phyloP scores from a whole-genome alignment of 805 yeast species.

The Pichia ethanolica region DNA sequence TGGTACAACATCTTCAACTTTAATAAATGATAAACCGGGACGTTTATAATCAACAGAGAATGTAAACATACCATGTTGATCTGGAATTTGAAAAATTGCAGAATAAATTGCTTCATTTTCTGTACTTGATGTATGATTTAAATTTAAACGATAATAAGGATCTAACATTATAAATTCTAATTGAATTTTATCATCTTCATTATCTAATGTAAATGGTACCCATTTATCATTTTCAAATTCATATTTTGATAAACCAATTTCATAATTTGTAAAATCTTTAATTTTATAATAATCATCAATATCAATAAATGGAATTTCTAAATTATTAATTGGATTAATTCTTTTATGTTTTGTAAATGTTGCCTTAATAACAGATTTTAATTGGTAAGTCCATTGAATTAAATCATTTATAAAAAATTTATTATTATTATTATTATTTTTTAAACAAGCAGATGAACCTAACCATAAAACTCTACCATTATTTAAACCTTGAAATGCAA shows the following conservation, averaged over 20 bases:
- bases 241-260: slow-evolving; percentile 41
- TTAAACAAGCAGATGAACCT: slow-evolving; percentile 58
- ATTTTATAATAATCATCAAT: slow-evolving; percentile 56
- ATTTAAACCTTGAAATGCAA: slow-evolving; percentile 69
- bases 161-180: slow-evolving; percentile 85
- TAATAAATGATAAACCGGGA: slow-evolving; percentile 62
- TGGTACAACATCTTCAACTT: slow-evolving; percentile 63
- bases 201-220: slow-evolving; percentile 45
- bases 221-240: slow-evolving; percentile 43
- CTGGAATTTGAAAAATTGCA: slow-evolving; percentile 69
- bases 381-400: slow-evolving; percentile 68
- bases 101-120: slow-evolving; percentile 42
- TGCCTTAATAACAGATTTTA: slow-evolving; percentile 54
- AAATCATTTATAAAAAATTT: slow-evolving; percentile 35
- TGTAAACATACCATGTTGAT: slow-evolving; percentile 95
- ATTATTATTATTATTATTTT: slow-evolving; percentile 29
- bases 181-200: slow-evolving; percentile 40
- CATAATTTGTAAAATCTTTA: slow-evolving; percentile 58
- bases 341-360: slow-evolving; percentile 49
- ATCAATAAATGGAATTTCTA: slow-evolving; percentile 16
- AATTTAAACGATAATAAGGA: slow-evolving; percentile 81
- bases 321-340: slow-evolving; percentile 9
- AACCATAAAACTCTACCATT: slow-evolving; percentile 78
- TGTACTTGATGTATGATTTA: slow-evolving; percentile 36
- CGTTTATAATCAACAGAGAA: slow-evolving; percentile 73